Conservation (phyloP, 495 filamentous ascomycete genomes). For the Daldinia loculata region DNA sequence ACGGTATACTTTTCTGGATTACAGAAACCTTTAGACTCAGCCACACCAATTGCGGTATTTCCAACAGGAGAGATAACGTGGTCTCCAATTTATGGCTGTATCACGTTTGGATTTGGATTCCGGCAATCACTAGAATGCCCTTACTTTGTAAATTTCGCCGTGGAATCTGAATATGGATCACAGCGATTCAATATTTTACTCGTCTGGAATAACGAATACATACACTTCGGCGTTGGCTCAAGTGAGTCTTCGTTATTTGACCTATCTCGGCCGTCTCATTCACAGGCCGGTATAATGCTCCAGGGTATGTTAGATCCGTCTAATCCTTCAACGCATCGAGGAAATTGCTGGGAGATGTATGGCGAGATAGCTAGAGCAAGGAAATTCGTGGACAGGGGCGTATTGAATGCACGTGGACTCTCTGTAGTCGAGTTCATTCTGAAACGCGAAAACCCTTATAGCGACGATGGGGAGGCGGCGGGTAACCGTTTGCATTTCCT, state of each 20-base stretch:
- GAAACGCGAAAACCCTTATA: constrained; percentile 19
- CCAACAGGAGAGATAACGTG: not conserved
- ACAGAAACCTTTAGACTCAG: no score
- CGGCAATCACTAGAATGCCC: not conserved
- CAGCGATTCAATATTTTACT: not conserved
- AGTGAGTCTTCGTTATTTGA: not conserved
- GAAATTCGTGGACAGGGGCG: not conserved
- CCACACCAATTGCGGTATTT: not conserved
- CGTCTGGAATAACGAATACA: not conserved
- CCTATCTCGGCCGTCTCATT: not conserved
- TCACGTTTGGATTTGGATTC: not conserved
- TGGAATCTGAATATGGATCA: not conserved
- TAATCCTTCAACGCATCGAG: not conserved
- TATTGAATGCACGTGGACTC: no score
- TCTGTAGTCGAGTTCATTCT: constrained; percentile 7
- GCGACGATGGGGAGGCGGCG: constrained; percentile 5
- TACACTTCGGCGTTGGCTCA: constrained; percentile 15
- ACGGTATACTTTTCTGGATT: not conserved
- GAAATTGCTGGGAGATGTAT: constrained; percentile 12
- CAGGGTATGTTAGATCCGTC: not conserved
- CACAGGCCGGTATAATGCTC: not conserved
- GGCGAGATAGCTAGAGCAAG: constrained; percentile 19
- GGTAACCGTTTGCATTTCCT: constrained; percentile 25
- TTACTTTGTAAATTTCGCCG: constrained; percentile 5
- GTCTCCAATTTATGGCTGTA: constrained; percentile 12